Base-by-base conservation (phyloP, 2,329 filamentous ascomycete genomes). In the Aspergillus terreus region DNA sequence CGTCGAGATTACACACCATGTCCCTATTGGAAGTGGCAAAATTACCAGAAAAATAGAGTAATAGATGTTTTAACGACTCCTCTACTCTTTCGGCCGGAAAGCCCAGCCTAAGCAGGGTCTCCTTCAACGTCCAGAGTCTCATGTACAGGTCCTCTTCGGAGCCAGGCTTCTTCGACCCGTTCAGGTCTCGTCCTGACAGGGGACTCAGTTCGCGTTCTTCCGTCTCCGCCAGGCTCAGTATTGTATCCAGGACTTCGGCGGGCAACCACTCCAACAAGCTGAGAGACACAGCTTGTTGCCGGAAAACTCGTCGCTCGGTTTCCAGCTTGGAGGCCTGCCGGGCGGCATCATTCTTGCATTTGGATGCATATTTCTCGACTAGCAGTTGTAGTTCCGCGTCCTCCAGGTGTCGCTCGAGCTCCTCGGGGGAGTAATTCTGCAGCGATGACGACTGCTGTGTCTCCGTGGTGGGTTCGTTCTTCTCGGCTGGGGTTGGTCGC, bases 401-500 rank as follows among this genome's bases (percentile, higher is more conserved):
- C 68, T 96, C 90, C 14, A 97, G 81, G 63, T 95, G 90, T 57
- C 78, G 85, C 66, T 96, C 94, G 47, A 96, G 87, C 68, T 97
- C 90, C 66, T 96, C 92, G 1, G 92, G 87, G 45, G 83, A 90
- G 58, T 92, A 73, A 25, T 81, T 75, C 49, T 82, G 74, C 47
- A 78, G 66, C 44, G 75, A 70, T 49, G 66, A 58, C 14, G 44
- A 57, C 51, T 50, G 54, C 50, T 47, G 52, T 47, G 51, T 55
- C 35, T 54, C 54, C 41, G 53, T 30, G 42, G 52, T 52, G 35
- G 46, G 54, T 46, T 46, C 58, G 46, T 41, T 61, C 45, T 46
- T 50, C 52, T 55, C 61, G 25, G 57, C 53, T 30, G 51, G 58
- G 33, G 61, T 58, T 33, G 62, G 61, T 36, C 60, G 54, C 47